phyloP scores from a whole-genome alignment of 2,329 filamentous ascomycete species.

The Dryadomyces sulphureus region DNA sequence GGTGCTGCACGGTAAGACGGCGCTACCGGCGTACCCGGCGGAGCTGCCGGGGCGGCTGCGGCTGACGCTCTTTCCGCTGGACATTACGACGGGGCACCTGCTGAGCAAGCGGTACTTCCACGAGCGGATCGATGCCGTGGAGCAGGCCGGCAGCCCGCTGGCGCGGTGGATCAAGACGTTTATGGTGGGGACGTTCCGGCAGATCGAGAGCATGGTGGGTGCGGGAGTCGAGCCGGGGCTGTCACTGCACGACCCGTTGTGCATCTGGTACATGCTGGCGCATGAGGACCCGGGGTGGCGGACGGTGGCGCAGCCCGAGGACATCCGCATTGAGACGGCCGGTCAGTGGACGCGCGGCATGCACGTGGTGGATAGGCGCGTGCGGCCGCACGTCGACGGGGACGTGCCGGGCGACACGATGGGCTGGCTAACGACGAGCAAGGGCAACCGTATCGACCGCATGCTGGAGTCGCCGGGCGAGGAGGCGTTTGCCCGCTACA shows the following conservation, averaged over 20 bases:
- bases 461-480: conserved; percentile 57
- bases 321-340: conserved; percentile 75
- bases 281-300: conserved; percentile 43
- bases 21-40: conserved; percentile 46
- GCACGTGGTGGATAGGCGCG: conserved; percentile 68
- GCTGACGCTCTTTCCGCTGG: conserved; percentile 59
- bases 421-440: conserved; percentile 59
- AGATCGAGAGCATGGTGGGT: conserved; percentile 48
- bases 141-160: conserved; percentile 53
- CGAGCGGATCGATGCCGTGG: conserved; percentile 35
- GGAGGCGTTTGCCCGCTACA: conserved; percentile 47
- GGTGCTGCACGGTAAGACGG: conserved; percentile 32
- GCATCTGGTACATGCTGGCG: conserved; percentile 64
- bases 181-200: conserved; percentile 53
- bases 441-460: conserved; percentile 68
- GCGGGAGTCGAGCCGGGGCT: conserved; percentile 43
- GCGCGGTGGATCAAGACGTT: conserved; percentile 62
- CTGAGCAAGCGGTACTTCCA: conserved; percentile 47
- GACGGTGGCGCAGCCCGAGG: conserved; percentile 46
- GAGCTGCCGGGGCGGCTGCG: conserved; percentile 48
- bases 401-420: conserved; percentile 51
- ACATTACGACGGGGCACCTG: conserved; percentile 60
- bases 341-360: conserved; percentile 94
- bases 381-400: conserved; percentile 36
- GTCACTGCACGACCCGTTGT: conserved; percentile 64